phyloP scores from a whole-genome alignment of 768 basidiomycete species.

The Tricholoma hemisulphureum region DNA sequence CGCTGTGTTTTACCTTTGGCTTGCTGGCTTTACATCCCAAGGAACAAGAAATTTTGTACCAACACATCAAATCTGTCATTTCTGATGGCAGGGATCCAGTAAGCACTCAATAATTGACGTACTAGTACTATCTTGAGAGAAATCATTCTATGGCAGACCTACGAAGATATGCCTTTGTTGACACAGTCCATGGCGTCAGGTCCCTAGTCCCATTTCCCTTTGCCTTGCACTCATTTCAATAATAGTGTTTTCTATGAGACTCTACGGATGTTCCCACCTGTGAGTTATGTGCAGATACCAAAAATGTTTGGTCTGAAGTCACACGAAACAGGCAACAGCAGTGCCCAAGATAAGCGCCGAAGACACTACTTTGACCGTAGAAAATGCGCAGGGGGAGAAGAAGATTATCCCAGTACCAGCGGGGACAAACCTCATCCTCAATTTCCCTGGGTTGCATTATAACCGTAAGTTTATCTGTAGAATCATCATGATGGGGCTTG shows the following conservation, averaged over 20 bases:
- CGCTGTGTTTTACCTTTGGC: conserved; percentile 37
- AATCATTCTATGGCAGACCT: conserved; percentile 28
- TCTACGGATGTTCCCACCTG: conserved; percentile 46
- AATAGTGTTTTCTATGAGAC: conserved; percentile 50
- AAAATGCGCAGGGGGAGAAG: conserved; percentile 37
- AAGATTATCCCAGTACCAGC: conserved; percentile 41
- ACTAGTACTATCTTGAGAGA: no score
- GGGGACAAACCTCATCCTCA: conserved; percentile 37
- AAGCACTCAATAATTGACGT: conserved; percentile 6
- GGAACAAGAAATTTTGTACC: conserved; percentile 42
- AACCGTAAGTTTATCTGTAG: conserved; percentile 39
- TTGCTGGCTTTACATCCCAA: conserved; percentile 43
- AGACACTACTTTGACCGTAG: conserved; percentile 41
- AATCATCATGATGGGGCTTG: neutral
- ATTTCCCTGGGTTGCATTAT: conserved; percentile 44
- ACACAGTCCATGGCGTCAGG: conserved; percentile 41
- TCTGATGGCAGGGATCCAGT: conserved; percentile 32
- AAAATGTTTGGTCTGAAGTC: neutral
- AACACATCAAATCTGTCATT: conserved; percentile 34
- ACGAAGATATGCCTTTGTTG: conserved; percentile 40
- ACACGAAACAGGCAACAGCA: conserved; percentile 27
- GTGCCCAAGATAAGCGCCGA: conserved; percentile 47
- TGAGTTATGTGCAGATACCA: conserved; percentile 18
- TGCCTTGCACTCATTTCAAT: neutral
- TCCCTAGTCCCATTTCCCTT: neutral